Conservation (phyloP, 345 rosid species). For the Rhodamnia rubescens region DNA sequence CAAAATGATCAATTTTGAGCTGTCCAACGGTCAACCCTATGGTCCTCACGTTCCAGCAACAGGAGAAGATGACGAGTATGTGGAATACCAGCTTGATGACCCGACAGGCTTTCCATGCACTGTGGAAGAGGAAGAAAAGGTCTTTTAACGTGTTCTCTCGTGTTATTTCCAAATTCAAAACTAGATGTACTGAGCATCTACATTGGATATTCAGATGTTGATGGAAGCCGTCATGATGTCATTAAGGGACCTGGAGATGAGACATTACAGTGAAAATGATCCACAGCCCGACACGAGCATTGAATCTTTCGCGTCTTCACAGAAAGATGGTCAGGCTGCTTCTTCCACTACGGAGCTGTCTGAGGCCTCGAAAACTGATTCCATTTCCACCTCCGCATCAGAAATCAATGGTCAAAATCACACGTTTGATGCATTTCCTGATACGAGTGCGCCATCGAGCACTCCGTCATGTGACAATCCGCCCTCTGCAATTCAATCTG, state of each 20-base stretch:
- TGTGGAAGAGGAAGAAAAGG: constrained; percentile 43
- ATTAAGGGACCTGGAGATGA: constrained; percentile 25
- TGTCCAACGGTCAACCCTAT: constrained; percentile 20
- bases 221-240: constrained; percentile 35
- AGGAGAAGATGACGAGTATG: constrained; percentile 24
- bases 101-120: constrained; percentile 23
- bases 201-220: constrained; percentile 19
- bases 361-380: background rate
- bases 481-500: background rate
- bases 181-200: background rate
- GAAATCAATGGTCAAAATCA: background rate
- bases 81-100: constrained; percentile 34
- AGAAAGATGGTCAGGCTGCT: background rate
- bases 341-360: background rate
- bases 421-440: background rate
- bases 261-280: background rate
- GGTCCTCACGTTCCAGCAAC: constrained; percentile 19
- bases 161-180: background rate
- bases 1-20: constrained; percentile 28
- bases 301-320: background rate
- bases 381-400: background rate
- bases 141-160: background rate
- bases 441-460: background rate
- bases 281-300: background rate
- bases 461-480: background rate